Percentiles rank a stretch among this genome's conserved stretches.
Conservation (phyloP, 805 yeast genomes). For the Zygoascus ofunaensis region DNA sequence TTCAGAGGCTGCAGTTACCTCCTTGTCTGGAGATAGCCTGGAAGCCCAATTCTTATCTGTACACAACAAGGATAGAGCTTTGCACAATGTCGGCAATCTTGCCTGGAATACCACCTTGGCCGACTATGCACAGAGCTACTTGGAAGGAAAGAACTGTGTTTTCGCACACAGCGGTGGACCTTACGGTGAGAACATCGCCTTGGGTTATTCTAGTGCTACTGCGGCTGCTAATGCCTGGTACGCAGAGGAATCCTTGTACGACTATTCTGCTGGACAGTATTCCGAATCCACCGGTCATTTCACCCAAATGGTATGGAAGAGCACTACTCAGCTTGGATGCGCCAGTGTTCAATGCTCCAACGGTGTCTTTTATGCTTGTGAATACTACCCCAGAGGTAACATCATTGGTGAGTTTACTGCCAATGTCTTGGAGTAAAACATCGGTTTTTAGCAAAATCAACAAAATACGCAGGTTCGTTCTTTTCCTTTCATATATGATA, state of each 20-base stretch:
- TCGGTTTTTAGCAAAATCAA: too few relatives aligned
- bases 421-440: conserved; percentile 14
- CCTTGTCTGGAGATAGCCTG: conserved; percentile 5
- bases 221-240: conserved; percentile 62
- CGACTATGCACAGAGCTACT: conserved; percentile 48
- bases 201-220: conserved; percentile 46
- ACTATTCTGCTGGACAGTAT: conserved; percentile 36
- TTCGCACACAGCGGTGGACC: conserved; percentile 59
- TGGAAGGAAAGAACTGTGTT: conserved; percentile 33
- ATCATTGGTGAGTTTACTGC: conserved; percentile 19
- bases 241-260: conserved; percentile 47
- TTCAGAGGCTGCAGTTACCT: conserved; percentile 3
- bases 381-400: conserved; percentile 71
- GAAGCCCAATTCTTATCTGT: conserved; percentile 14
- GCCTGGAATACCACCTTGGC: conserved; percentile 49
- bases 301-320: conserved; percentile 71
- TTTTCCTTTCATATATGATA: too few relatives aligned
- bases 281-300: conserved; percentile 60
- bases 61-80: conserved; percentile 23
- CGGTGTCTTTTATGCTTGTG: conserved; percentile 61
- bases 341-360: conserved; percentile 52
- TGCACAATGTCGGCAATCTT: conserved; percentile 30
- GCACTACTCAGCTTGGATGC: conserved; percentile 58
- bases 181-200: conserved; percentile 77
- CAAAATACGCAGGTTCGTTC: too few relatives aligned